These are phyloP conservation scores for Heliocybe sulcata DNA, from an alignment of 1,284 basidiomycete genomes.

Conservation along the genomic window DNA sequence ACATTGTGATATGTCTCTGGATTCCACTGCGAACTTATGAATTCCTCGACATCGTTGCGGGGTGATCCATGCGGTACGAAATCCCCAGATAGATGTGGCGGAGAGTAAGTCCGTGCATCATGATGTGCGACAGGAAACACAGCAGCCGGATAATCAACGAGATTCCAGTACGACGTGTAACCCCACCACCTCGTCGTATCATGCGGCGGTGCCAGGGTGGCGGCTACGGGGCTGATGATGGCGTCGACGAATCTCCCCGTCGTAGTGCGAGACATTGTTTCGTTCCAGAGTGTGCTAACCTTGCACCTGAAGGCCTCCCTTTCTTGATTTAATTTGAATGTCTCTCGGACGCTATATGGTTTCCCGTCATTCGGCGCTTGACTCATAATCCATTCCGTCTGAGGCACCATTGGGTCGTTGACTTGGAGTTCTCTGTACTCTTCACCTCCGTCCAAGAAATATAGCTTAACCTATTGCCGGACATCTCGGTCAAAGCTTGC, in stretches of 20 bases:
- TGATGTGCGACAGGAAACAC: constrained; percentile 43
- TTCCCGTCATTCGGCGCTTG: constrained; percentile 27
- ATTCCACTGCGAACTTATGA: constrained; percentile 35
- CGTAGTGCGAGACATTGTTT: constrained; percentile 30
- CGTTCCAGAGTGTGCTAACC: constrained; percentile 47
- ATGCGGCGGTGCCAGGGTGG: constrained; percentile 44
- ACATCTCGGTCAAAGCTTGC: constrained; percentile 9
- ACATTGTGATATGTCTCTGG: constrained; percentile 35
- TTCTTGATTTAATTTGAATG: constrained; percentile 35
- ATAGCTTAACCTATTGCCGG: constrained; percentile 30
- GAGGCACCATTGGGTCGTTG: constrained; percentile 32
- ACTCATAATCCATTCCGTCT: constrained; percentile 39
- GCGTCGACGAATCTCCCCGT: constrained; percentile 48
- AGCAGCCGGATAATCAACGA: constrained; percentile 44
- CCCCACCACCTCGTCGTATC: constrained; percentile 43
- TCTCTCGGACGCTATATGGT: constrained; percentile 31
- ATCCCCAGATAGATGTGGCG: constrained; percentile 14
- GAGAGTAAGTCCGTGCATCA: constrained; percentile 12
- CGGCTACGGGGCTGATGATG: constrained; percentile 44
- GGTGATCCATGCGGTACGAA: constrained; percentile 15
- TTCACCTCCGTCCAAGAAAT: constrained; percentile 41
- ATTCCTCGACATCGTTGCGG: constrained; percentile 31
- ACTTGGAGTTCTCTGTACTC: constrained; percentile 35
- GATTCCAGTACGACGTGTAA: constrained; percentile 51
- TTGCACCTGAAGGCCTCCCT: constrained; percentile 35